Percentiles rank a stretch among this genome's conserved stretches.
phyloP scores from a whole-genome alignment of 2,329 filamentous ascomycete species.

The Penicillium sp. region DNA sequence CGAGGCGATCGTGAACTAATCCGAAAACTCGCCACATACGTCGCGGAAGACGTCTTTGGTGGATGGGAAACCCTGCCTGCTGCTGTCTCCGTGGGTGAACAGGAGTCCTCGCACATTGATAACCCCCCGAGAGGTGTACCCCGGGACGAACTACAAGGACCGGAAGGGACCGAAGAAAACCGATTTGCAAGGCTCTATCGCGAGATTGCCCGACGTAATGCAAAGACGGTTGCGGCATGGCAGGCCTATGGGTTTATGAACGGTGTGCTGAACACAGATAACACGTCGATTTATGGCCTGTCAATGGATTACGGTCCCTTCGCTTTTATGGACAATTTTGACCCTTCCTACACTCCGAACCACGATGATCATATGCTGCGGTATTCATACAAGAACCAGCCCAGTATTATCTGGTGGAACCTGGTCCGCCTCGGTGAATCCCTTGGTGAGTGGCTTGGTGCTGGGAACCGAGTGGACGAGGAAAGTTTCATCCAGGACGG shows the following conservation, averaged over 20 bases:
- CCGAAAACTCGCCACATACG: slow-evolving; percentile 70
- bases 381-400: slow-evolving; percentile 91
- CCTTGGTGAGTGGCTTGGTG: slow-evolving; percentile 80
- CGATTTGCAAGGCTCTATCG: slow-evolving; percentile 82
- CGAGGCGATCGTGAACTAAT: slow-evolving; percentile 72
- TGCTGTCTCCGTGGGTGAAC: slow-evolving; percentile 43
- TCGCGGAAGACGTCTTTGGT: slow-evolving; percentile 78
- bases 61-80: slow-evolving; percentile 81
- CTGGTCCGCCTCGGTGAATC: slow-evolving; percentile 85
- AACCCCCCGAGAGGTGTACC: slow-evolving; percentile 51
- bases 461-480: slow-evolving; percentile 66
- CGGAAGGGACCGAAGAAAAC: slow-evolving; percentile 67
- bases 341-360: slow-evolving; percentile 90
- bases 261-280: slow-evolving; percentile 95
- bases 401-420: slow-evolving; percentile 98
- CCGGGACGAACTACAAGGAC: slow-evolving; percentile 60
- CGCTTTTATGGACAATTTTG: slow-evolving; percentile 95
- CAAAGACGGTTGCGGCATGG: slow-evolving; percentile 83
- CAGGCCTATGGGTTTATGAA: slow-evolving; percentile 99
- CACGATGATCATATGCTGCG: slow-evolving; percentile 85
- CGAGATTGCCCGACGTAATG: slow-evolving; percentile 79
- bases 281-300: slow-evolving; percentile 83
- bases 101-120: slow-evolving; percentile 35
- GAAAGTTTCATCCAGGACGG: slow-evolving; percentile 66
- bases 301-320: slow-evolving; percentile 95